Percentiles rank a stretch among this genome's conserved stretches.
Conservation (phyloP, 2,329 filamentous ascomycete genomes). For the Bretziella fagacearum region DNA sequence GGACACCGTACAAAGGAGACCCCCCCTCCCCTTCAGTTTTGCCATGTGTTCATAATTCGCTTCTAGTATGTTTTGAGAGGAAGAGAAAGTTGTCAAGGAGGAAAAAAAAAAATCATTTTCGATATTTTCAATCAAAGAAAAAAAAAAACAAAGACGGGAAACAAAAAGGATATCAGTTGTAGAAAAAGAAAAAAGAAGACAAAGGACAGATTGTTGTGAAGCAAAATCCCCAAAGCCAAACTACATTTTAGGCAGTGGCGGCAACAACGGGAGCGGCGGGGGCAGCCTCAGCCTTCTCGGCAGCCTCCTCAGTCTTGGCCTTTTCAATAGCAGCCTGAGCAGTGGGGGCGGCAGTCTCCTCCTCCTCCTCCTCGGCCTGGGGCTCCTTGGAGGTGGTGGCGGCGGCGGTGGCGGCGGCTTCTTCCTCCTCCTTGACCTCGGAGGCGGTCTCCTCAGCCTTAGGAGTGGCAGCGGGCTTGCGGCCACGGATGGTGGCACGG, state of each 20-base stretch:
- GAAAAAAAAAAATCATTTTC: constrained; percentile 9
- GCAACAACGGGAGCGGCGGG: constrained; percentile 35
- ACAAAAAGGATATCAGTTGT: constrained; percentile 6
- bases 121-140: constrained; percentile 4
- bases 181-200: constrained; percentile 17
- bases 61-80: too few relatives aligned
- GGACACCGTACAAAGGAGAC: too few relatives aligned
- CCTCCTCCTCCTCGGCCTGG: constrained; percentile 18
- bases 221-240: too few relatives aligned
- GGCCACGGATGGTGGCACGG: constrained; percentile 35
- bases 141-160: constrained; percentile 3
- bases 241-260: constrained; percentile 17
- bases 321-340: constrained; percentile 28
- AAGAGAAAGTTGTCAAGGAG: background rate
- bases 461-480: constrained; percentile 21
- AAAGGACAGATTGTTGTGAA: constrained; percentile 12
- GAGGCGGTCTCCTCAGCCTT: constrained; percentile 22
- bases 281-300: constrained; percentile 25
- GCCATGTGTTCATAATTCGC: background rate
- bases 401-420: constrained; percentile 17
- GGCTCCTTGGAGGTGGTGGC: constrained; percentile 26
- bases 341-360: constrained; percentile 25
- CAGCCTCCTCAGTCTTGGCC: constrained; percentile 19
- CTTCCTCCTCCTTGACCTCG: constrained; percentile 18
- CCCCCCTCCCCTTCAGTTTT: too few relatives aligned